Base-by-base conservation (phyloP, 2,329 filamentous ascomycete genomes). In the Rutstroemia sp. region DNA sequence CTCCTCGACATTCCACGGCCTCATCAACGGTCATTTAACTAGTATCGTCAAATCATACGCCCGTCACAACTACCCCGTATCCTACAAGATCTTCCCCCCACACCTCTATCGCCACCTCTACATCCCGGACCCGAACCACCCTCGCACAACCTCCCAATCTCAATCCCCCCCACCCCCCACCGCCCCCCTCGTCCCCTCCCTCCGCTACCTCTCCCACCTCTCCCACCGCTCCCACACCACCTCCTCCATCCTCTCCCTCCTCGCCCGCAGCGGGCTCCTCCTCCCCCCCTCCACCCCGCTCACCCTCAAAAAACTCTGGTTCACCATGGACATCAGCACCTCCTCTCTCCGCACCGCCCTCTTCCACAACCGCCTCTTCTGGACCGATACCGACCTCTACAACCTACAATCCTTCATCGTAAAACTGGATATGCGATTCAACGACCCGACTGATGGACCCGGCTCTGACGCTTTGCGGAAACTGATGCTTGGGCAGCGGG, bases 341-440 rank as follows among this genome's bases (percentile, higher is more conserved):
- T 85, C 77, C 50, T 64, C 61, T 0, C 73, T 78, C 14, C 81
- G 89, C 1, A 70, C 76, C 5, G 73, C 73, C 1, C 72, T 86
- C 5, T 68, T 89, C 5, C 73, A 73, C 30, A 81, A 81, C 67
- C 52, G 54, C 9, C 61, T 65, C 0, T 73, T 84, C 48, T 87
- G 87, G 77, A 73, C 76, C 9, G 73, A 86, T 56, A 58, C 68
- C 4, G 82, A 89, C 65, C 69, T 94, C 9, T 79, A 81, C 65
- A 75, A 80, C 51, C 76, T 80, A 2, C 80, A 83, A 46, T 70
- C 85, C 58, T 84, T 92, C 72, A 73, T 89, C 61, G 66, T 88
- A 60, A 92, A 92, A 72, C 77, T 94, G 16, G 78, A 82, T 65
- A 82, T 91, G 79, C 76, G 77, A 54, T 83, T 89, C 69, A 81